Evolutionary conservation across 108 stramenopile species (phyloP).

Genomic region (Seminavis robusta): DNA sequence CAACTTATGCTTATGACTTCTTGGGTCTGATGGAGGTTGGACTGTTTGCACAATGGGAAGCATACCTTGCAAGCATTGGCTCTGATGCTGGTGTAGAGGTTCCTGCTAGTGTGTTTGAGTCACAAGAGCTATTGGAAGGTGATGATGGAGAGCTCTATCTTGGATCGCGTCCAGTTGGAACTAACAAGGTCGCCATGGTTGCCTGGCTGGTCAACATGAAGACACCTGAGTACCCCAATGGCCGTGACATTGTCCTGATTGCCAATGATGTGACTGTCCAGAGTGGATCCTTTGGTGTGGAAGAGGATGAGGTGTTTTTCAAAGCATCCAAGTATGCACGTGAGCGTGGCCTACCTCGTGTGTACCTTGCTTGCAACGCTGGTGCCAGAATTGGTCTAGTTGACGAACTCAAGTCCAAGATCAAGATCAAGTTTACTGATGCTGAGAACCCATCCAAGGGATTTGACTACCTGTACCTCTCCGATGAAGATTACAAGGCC

Average conservation of each 20-base stretch:
- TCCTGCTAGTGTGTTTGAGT: slow-evolving; percentile 60
- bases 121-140: slow-evolving; percentile 77
- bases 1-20: slow-evolving; percentile 98
- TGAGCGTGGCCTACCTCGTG: slow-evolving; percentile 84
- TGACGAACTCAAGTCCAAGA: slow-evolving; percentile 94
- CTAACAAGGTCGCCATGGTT: slow-evolving; percentile 97
- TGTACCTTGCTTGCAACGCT: slow-evolving; percentile 96
- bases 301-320: slow-evolving; percentile 93
- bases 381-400: slow-evolving; percentile 98
- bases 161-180: slow-evolving; percentile 83
- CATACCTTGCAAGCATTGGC: slow-evolving; percentile 60
- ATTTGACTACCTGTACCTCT: slow-evolving; percentile 96
- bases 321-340: slow-evolving; percentile 91
- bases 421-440: slow-evolving; percentile 93
- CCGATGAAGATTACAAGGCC: slow-evolving; percentile 85
- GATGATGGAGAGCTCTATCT: slow-evolving; percentile 67
- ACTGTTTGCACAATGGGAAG: slow-evolving; percentile 75
- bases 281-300: slow-evolving; percentile 96
- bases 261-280: slow-evolving; percentile 97
- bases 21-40: slow-evolving; percentile 94
- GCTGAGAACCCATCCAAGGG: slow-evolving; percentile 87
- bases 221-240: slow-evolving; percentile 97
- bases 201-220: slow-evolving; percentile 91
- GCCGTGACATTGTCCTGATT: slow-evolving; percentile 94
- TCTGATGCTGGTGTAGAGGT: slow-evolving; percentile 38